Base-by-base conservation (phyloP, 371 early-diverging fungal species). In the Lichtheimia corymbifera region DNA sequence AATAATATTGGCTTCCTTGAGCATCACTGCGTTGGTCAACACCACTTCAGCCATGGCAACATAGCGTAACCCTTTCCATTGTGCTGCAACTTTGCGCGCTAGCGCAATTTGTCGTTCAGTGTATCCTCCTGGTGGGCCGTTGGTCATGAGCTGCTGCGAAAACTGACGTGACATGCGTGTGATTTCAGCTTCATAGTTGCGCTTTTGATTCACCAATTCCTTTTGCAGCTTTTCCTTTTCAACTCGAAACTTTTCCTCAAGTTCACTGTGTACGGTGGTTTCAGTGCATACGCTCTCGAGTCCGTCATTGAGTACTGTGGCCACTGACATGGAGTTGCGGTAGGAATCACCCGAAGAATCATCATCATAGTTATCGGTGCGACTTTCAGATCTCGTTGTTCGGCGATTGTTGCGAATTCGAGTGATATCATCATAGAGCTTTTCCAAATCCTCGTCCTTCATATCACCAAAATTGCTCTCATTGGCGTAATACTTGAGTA, bases 1-100 rank as follows among this genome's bases (percentile, higher is more conserved):
- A 30, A 92, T 92, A 14, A 93, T 82, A 61, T 94, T 96, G 62
- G 92, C 95, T 65, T 94, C 93, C 64, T 94, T 94, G 42, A 96
- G 65, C 50, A 89, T 57, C 3, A 84, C 82, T 0, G 90, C 91
- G 53, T 87, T 80, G 12, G 83, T 85, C 45, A 90, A 65, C 35
- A 93, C 84, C 5, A 73, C 79, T 65, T 91, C 89, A 4, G 91
- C 91, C 70, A 93, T 87, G 18, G 77, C 68, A 18, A 93, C 88
- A 61, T 80, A 79, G 30, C 85, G 79, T 47, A 88, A 68, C 17
- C 77, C 69, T 58, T 83, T 83, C 91, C 93, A 91, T 30, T 74
- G 73, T 15, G 67, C 18, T 13, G 43, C 27, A 22, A 61, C 58
- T 15, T 50, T 57, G 42, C 17, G 51, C 27, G 50, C 30, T 9